Conservation (phyloP, 352 stramenopile species). For the Pythium guiyangense region DNA sequence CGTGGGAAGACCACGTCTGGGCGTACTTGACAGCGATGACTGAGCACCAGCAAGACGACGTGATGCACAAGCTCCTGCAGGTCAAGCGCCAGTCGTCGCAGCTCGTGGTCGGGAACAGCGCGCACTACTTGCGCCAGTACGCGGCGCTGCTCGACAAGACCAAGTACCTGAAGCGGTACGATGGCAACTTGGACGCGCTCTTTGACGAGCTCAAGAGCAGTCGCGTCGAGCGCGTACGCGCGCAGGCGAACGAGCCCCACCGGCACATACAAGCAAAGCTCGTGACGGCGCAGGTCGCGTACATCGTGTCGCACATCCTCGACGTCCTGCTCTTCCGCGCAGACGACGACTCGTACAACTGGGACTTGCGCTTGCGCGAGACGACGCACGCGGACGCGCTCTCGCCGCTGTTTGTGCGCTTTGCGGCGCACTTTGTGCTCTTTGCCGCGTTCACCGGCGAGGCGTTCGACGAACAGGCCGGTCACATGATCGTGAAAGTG, state of each 20-base stretch:
- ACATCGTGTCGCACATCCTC: slow-evolving; percentile 68
- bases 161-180: slow-evolving; percentile 71
- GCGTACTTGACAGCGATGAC: slow-evolving; percentile 66
- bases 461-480: slow-evolving; percentile 49
- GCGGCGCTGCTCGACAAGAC: slow-evolving; percentile 56
- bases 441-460: slow-evolving; percentile 70
- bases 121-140: slow-evolving; percentile 55
- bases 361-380: slow-evolving; percentile 51
- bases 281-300: slow-evolving; percentile 69
- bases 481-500: slow-evolving; percentile 79
- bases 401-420: slow-evolving; percentile 63
- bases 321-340: slow-evolving; percentile 44
- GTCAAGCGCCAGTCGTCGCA: slow-evolving; percentile 74
- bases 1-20: slow-evolving; percentile 86
- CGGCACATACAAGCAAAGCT: slow-evolving; percentile 79
- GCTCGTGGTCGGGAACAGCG: slow-evolving; percentile 64
- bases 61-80: slow-evolving; percentile 60
- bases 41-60: slow-evolving; percentile 69
- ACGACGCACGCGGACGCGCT: slow-evolving; percentile 36
- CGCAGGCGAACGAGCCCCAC: slow-evolving; percentile 65
- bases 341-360: slow-evolving; percentile 51
- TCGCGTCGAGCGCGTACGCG: slow-evolving; percentile 52
- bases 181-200: slow-evolving; percentile 59
- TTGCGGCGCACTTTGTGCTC: slow-evolving; percentile 77
- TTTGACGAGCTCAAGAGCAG: slow-evolving; percentile 75